Percentiles rank a stretch among this genome's conserved stretches.
These are phyloP conservation scores for Peronospora destructor DNA, from an alignment of 352 stramenopile species.

Conservation along the genomic window DNA sequence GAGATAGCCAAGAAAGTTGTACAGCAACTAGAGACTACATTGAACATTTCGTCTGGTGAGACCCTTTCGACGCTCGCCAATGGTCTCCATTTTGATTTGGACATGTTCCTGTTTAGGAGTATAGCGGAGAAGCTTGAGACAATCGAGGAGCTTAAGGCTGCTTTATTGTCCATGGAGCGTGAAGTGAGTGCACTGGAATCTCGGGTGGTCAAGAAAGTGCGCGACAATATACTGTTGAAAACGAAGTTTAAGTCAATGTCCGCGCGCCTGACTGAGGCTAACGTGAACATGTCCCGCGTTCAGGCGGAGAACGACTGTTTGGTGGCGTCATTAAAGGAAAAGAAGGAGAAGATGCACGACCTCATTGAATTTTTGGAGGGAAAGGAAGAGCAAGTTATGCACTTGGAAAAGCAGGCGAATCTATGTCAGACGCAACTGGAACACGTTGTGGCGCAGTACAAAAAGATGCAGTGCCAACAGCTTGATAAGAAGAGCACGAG, in stretches of 20 bases:
- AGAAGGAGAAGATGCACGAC: slow-evolving; percentile 47
- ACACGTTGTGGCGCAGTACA: slow-evolving; percentile 33
- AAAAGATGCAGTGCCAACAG: slow-evolving; percentile 22
- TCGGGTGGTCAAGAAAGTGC: slow-evolving; percentile 45
- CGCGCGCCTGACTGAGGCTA: slow-evolving; percentile 41
- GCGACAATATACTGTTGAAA: slow-evolving; percentile 50
- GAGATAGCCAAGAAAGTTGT: slow-evolving; percentile 62
- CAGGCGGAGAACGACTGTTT: slow-evolving; percentile 52
- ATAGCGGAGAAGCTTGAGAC: slow-evolving; percentile 57
- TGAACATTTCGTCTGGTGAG: slow-evolving; percentile 11
- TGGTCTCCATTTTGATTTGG: slow-evolving; percentile 45
- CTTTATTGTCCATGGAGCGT: slow-evolving; percentile 59
- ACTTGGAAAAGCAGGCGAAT: slow-evolving; percentile 52
- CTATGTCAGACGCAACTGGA: slow-evolving; percentile 48
- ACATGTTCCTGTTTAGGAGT: slow-evolving; percentile 74
- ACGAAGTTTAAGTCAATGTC: slow-evolving; percentile 50
- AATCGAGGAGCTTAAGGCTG: slow-evolving; percentile 59
- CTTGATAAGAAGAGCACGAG: slow-evolving; percentile 16
- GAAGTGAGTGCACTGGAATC: slow-evolving; percentile 55
- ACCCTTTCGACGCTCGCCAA: slow-evolving; percentile 15
- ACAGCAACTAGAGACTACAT: slow-evolving; percentile 39
- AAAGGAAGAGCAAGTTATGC: slow-evolving; percentile 61
- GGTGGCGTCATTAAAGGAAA: slow-evolving; percentile 43
- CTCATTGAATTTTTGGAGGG: slow-evolving; percentile 52
- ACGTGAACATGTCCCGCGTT: slow-evolving; percentile 40